Base-by-base conservation (phyloP, 805 yeast genomes). In the Tetrapisispora pingtungensis region DNA sequence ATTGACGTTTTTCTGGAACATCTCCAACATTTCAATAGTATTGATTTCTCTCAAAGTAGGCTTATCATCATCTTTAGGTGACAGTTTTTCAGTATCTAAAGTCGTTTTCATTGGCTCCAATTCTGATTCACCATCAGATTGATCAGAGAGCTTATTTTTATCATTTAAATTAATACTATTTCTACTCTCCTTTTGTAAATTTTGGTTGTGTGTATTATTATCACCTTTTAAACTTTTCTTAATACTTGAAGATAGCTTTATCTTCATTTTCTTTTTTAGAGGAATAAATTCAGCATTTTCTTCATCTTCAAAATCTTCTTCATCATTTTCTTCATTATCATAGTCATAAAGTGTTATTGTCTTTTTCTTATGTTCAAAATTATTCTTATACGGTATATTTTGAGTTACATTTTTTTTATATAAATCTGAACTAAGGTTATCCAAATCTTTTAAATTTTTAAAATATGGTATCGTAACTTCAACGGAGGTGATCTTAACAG, bases 381-480 rank as follows among this genome's bases (percentile, higher is more conserved):
- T 38, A 33, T 39, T 37, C 2, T 7, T 2, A 10, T 28, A 15
- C 4, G 12, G 17, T 10, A 18, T 7, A 15, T 10, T 6, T 7
- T 4, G 27, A n/a, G 20, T 3, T 36, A 4, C 2, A 36, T 36
- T n/a, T 2, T 19, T 12, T 8, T 36, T 36, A 14, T 24, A 7
- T 13, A 20, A 12, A 20, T 4, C 10, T 20, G 37, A 34, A 34
- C 13, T 8, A 14, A 4, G 12, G 3, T 15, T 14, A 7, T 20
- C 12, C 10, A 3, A n/a, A n/a, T 32, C 7, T 4, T 31, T 22
- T 10, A 39, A 52, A 47, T 72, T 77, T 12, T 66, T 70, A 55
- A 80, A 81, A 59, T 64, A 79, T 3, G 71, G 72, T 7, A 67
- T 62, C 1, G 72, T 54, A 1, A 80, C 70, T 42, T 68, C 71